Base-by-base conservation (phyloP, 2,329 filamentous ascomycete species). In the Fusarium dlaminii region DNA sequence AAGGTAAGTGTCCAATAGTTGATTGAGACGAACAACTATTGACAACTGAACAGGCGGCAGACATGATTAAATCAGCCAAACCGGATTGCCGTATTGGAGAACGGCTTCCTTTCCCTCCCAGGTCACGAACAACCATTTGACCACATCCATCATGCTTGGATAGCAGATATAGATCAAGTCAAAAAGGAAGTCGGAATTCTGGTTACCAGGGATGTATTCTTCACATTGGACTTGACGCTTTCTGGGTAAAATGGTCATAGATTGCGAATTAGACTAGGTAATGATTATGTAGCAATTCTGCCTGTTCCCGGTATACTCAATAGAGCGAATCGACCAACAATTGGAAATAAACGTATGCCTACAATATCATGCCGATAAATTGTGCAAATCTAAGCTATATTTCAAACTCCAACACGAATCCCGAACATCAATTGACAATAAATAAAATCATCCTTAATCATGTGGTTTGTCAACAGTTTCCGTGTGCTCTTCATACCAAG, bases 401-500 rank as follows among this genome's bases (percentile, higher is more conserved):
- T 8, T 22, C 40, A 36, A 48, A n/a, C 32, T 51, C 13, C 20
- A 59, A 24, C 0, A 24, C 20, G 5, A 10, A 24, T 2, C 14
- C 34, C 24, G 6, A 6, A 7, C n/a, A n/a, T 17, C 12, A 17
- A 46, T 20, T 17, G 20, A 14, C 6, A 20, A 24, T 9, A n/a
- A 22, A 27, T 20, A 15, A 43, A n/a, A 22, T 3, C 9, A 5
- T 18, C 42, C 15, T 51, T n/a, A 68, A 36, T 10, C 22, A 10
- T 40, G 37, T 20, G 34, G 51, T 17, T 52, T 42, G 4, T 9
- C 9, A 14, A 32, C 22, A 20, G 60, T 8, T 2, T 65, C 57
- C 32, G 52, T 8, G 2, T 69, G 43, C 32, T 52, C 36, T 60
- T 80, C 75, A 37, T 75, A 76, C 52, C 70, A 76, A 10, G 29